Conservation (phyloP, 768 basidiomycete genomes). For the Pilatotrama ljubarskyi region DNA sequence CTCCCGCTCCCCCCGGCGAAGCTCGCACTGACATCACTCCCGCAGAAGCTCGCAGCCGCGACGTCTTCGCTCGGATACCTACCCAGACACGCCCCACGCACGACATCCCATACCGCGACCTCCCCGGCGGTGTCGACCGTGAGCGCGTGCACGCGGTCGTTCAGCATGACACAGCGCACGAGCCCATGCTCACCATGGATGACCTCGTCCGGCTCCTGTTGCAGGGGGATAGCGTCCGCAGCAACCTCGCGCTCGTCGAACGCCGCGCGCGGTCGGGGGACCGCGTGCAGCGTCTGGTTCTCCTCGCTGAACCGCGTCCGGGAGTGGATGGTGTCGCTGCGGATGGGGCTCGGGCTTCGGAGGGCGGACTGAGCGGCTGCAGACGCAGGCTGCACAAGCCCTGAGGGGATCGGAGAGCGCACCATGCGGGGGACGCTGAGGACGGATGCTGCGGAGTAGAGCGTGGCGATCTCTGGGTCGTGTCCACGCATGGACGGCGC, state of each 20-base stretch:
- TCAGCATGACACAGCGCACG: constrained; percentile 78
- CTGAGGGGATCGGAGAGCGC: constrained; percentile 39
- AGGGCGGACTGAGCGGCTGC: constrained; percentile 27
- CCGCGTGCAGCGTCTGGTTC: constrained; percentile 38
- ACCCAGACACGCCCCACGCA: constrained; percentile 75
- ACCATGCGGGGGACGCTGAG: constrained; percentile 59
- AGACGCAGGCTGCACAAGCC: constrained; percentile 28
- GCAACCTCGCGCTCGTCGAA: constrained; percentile 80
- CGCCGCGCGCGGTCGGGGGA: constrained; percentile 44
- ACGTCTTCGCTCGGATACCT: constrained; percentile 67
- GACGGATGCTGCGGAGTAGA: constrained; percentile 84
- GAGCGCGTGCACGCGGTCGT: constrained; percentile 86
- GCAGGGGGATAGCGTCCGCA: constrained; percentile 65
- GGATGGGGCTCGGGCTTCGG: constrained; percentile 33
- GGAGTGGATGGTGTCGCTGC: constrained; percentile 25
- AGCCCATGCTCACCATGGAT: constrained; percentile 80
- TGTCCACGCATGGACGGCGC: constrained; percentile 50
- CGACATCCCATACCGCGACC: constrained; percentile 92
- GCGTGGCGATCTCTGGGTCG: constrained; percentile 80
- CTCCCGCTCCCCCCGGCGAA: constrained; percentile 47
- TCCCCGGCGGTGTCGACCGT: constrained; percentile 88
- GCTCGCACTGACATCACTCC: constrained; percentile 43
- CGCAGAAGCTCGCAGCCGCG: constrained; percentile 50
- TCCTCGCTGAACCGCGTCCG: constrained; percentile 27
- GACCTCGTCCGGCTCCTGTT: constrained; percentile 59